phyloP scores from a whole-genome alignment of 768 basidiomycete genomes.

The Tricholoma flavovirens region DNA sequence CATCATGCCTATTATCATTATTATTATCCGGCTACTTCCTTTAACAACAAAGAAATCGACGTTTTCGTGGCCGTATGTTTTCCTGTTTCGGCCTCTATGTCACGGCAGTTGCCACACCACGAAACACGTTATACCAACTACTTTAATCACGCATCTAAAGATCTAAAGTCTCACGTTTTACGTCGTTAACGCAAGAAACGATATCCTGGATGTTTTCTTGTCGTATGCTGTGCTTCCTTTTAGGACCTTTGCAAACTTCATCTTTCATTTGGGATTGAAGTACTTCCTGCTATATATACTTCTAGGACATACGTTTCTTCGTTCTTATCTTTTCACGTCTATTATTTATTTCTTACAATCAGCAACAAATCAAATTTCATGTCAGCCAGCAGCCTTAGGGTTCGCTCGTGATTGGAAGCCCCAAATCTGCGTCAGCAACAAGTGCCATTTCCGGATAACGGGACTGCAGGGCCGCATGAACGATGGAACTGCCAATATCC shows the following conservation, averaged over 20 bases:
- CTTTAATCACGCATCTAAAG: background rate
- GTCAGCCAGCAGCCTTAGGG: background rate
- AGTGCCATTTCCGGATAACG: too few relatives aligned
- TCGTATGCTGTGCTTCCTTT: background rate
- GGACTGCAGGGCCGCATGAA: too few relatives aligned
- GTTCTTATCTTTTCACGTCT: background rate
- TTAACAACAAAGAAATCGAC: conserved; percentile 1
- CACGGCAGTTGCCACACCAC: background rate
- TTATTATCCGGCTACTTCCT: conserved; percentile 12
- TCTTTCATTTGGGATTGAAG: background rate
- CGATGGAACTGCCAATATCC: too few relatives aligned
- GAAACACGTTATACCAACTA: background rate
- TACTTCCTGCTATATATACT: background rate
- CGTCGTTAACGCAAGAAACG: background rate
- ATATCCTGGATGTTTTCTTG: background rate
- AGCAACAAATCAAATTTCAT: background rate
- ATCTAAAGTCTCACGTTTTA: conserved; percentile 2
- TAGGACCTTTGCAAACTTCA: background rate
- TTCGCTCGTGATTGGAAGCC: background rate
- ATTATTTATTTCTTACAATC: background rate
- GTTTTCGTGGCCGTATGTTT: background rate
- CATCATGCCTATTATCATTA: conserved; percentile 13
- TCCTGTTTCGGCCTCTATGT: background rate
- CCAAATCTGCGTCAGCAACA: too few relatives aligned
- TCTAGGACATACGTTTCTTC: background rate